Evolutionary conservation across 2,329 filamentous ascomycete genomes (phyloP).

Genomic region (Drechslera avenae): DNA sequence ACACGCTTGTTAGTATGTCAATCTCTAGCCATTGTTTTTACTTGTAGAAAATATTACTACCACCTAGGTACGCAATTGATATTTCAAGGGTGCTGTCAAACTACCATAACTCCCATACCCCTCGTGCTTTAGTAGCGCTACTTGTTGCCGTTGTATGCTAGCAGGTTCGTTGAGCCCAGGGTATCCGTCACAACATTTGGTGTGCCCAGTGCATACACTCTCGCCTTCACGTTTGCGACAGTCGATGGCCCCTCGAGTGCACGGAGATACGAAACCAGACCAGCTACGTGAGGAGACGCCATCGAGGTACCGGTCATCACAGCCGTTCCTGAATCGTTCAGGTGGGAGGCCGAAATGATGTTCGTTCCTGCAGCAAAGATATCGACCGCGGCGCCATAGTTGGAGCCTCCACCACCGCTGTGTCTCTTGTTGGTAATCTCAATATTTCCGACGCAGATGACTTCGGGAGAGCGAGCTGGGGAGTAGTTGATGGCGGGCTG

Average conservation of each 20-base stretch:
- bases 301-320: conserved; percentile 65
- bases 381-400: conserved; percentile 48
- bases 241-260: conserved; percentile 47
- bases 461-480: conserved; percentile 43
- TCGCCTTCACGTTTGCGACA: conserved; percentile 28
- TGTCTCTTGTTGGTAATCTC: conserved; percentile 31
- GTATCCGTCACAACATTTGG: conserved; percentile 28
- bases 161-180: conserved; percentile 26
- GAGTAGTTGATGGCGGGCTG: conserved; percentile 31
- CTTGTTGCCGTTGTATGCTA: conserved; percentile 39
- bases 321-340: conserved; percentile 49
- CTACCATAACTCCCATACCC: no score
- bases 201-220: conserved; percentile 32
- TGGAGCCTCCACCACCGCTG: conserved; percentile 28
- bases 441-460: conserved; percentile 45
- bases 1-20: no score
- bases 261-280: conserved; percentile 72
- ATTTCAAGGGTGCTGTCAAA: no score
- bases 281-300: conserved; percentile 71
- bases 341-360: conserved; percentile 54
- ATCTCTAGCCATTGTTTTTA: no score
- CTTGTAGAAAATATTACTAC: no score
- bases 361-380: conserved; percentile 47
- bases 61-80: no score
- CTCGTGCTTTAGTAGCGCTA: no score